A percentile compares a stretch with the other conserved stretches of the same genome.
Evolutionary conservation across 257 asterid species (phyloP).

Genomic region (Solanum lycopersicoides): DNA sequence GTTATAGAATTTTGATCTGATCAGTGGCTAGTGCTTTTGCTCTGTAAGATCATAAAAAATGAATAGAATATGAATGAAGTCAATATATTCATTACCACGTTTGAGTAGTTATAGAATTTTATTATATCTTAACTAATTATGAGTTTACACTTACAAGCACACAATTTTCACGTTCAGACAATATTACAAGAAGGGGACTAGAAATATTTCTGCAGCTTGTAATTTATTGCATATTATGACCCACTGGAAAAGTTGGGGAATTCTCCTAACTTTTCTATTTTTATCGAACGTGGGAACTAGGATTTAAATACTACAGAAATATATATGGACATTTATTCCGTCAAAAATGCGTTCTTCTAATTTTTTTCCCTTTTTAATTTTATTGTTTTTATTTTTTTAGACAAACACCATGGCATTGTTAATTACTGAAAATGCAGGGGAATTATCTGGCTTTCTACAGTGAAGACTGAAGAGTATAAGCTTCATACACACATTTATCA

Average conservation of each 20-base stretch:
- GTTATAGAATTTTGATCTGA: background rate
- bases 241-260: background rate
- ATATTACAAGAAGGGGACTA: background rate
- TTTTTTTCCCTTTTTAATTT: too few relatives aligned
- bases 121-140: background rate
- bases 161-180: background rate
- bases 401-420: too few relatives aligned
- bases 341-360: too few relatives aligned
- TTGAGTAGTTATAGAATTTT: background rate
- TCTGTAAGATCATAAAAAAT: background rate
- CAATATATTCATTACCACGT: background rate
- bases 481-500: too few relatives aligned
- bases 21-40: background rate
- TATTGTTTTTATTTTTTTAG: too few relatives aligned
- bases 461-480: too few relatives aligned
- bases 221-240: background rate
- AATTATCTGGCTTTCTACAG: too few relatives aligned
- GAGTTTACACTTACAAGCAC: background rate
- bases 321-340: background rate
- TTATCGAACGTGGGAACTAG: background rate
- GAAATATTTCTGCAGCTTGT: background rate
- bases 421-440: too few relatives aligned
- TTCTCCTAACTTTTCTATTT: background rate
- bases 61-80: background rate
- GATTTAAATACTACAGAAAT: background rate